These are phyloP conservation scores for Spergularia bocconei DNA, from an alignment of 148 eudicot species.

Conservation along the genomic window DNA sequence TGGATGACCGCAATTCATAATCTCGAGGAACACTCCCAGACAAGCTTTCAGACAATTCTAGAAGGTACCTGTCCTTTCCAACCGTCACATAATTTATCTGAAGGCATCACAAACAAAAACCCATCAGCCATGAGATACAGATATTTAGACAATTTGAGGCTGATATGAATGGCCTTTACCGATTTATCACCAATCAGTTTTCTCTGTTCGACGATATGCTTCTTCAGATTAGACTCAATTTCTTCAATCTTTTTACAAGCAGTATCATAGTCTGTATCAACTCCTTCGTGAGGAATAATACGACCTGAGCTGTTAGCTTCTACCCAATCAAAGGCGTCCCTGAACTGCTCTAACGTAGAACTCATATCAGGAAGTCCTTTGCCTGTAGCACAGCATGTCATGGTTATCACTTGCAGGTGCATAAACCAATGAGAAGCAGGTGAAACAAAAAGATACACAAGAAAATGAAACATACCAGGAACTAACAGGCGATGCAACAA, in stretches of 20 bases:
- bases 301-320: constrained; percentile 92
- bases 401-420: constrained; percentile 18
- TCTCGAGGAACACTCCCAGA: constrained; percentile 49
- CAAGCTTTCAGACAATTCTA: constrained; percentile 83
- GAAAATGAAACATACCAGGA: constrained; percentile 50
- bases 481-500: constrained; percentile 65
- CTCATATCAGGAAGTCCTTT: constrained; percentile 67
- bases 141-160: constrained; percentile 7
- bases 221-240: constrained; percentile 51
- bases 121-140: constrained; percentile 15
- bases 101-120: constrained; percentile 18
- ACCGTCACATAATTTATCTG: constrained; percentile 76
- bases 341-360: constrained; percentile 62
- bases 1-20: constrained; percentile 86
- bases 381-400: constrained; percentile 45
- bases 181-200: constrained; percentile 65
- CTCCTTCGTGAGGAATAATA: constrained; percentile 81
- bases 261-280: constrained; percentile 71
- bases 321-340: constrained; percentile 89
- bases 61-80: constrained; percentile 87
- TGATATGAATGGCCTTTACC: constrained; percentile 39
- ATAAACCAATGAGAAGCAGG: constrained; percentile 9
- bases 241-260: constrained; percentile 59
- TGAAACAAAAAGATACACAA: not conserved
- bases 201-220: constrained; percentile 74